Evolutionary conservation across 164 flowering plant species (phyloP).

Genomic region (Litsea cubeba): DNA sequence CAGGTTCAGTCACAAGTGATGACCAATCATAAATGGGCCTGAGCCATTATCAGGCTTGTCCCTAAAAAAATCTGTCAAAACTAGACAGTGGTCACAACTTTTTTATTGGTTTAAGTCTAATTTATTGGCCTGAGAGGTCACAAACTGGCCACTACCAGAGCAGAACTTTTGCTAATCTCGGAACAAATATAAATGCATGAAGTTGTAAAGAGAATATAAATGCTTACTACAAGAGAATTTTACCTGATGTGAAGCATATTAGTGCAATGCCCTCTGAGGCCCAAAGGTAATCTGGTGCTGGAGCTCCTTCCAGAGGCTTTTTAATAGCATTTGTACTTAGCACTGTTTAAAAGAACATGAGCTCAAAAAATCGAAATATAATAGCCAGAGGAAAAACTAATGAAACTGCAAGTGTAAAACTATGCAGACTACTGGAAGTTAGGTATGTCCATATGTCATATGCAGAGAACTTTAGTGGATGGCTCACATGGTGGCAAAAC

Average conservation of each 20-base stretch:
- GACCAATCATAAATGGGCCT: background rate
- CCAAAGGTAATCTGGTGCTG: conserved; percentile 32
- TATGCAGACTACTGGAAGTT: too few species aligned
- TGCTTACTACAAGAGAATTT: background rate
- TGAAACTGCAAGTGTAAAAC: background rate
- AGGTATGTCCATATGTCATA: background rate
- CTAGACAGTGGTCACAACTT: background rate
- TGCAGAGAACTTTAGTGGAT: background rate
- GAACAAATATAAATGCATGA: background rate
- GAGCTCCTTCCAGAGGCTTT: conserved; percentile 13
- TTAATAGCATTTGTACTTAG: conserved; percentile 33
- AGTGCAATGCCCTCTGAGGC: conserved; percentile 66
- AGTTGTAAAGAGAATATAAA: background rate
- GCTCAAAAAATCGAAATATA: too few species aligned
- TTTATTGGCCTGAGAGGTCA: background rate
- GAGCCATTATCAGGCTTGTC: background rate
- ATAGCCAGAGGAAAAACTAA: too few species aligned
- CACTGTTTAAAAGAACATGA: conserved; percentile 25
- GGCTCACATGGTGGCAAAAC: background rate
- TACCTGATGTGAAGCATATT: conserved; percentile 97
- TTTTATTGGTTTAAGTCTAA: background rate
- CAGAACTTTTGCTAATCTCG: background rate
- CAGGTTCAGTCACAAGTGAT: background rate
- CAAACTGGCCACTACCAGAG: background rate
- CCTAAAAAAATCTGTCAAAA: background rate